Percentiles rank a stretch among this genome's conserved stretches.
These are phyloP conservation scores for Mycena olivaceomarginata DNA, from an alignment of 768 basidiomycete genomes.

Conservation along the genomic window DNA sequence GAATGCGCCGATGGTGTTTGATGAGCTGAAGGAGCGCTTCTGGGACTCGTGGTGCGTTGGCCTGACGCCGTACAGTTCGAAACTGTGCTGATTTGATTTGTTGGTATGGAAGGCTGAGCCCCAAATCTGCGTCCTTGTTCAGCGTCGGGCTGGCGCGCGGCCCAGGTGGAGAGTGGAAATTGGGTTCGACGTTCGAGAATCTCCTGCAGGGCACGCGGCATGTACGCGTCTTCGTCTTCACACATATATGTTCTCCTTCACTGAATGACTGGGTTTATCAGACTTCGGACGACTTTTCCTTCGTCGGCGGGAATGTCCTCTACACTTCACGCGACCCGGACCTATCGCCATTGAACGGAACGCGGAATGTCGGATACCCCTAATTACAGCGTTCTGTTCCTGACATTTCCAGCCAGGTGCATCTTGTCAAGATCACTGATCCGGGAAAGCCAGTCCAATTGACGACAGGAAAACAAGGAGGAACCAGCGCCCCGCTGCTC, in stretches of 20 bases:
- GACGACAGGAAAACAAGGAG: constrained; percentile 91
- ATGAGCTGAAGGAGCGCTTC: constrained; percentile 77
- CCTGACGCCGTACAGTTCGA: not conserved
- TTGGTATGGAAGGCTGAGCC: constrained; percentile 70
- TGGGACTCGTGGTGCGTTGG: constrained; percentile 69
- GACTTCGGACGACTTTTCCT: constrained; percentile 81
- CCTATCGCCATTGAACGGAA: constrained; percentile 90
- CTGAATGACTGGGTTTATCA: constrained; percentile 7
- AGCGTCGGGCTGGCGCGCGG: constrained; percentile 73
- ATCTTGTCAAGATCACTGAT: constrained; percentile 77
- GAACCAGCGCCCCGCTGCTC: constrained; percentile 84
- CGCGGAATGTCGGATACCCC: constrained; percentile 77
- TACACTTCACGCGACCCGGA: constrained; percentile 92
- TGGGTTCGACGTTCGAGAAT: constrained; percentile 73
- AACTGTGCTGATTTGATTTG: constrained; percentile 24
- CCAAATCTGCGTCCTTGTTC: constrained; percentile 85
- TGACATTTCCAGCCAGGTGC: constrained; percentile 68
- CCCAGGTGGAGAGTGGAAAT: constrained; percentile 69
- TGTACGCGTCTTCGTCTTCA: constrained; percentile 64
- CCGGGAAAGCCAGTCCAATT: constrained; percentile 74
- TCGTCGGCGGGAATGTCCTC: constrained; percentile 80
- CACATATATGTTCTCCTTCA: not conserved
- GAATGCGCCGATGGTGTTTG: constrained; percentile 82
- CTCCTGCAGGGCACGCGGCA: constrained; percentile 81
- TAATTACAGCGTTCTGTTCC: constrained; percentile 22